phyloP scores from a whole-genome alignment of 805 yeast species.

The Zygoascus biomembranicola region DNA sequence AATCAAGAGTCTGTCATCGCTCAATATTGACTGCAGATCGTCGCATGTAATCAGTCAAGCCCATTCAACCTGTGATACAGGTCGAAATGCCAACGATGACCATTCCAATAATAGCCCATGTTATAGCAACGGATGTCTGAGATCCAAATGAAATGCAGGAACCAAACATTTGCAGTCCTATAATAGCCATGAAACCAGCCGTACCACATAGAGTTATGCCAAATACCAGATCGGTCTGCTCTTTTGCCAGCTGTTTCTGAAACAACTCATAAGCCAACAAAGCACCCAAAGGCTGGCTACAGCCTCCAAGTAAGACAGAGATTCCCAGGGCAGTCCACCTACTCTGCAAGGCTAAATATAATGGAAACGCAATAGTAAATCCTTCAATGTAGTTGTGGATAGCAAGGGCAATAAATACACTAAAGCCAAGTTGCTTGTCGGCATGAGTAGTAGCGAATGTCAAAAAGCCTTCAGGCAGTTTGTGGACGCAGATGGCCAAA shows the following conservation, averaged over 20 bases:
- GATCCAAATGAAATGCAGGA: slow-evolving; percentile 78
- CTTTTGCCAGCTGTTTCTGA: slow-evolving; percentile 28
- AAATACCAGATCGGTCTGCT: slow-evolving; percentile 35
- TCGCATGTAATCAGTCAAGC: too few relatives aligned
- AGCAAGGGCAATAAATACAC: slow-evolving; percentile 75
- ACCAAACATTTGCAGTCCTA: slow-evolving; percentile 79
- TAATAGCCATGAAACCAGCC: slow-evolving; percentile 75
- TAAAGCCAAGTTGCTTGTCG: slow-evolving; percentile 61
- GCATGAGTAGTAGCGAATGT: slow-evolving; percentile 69
- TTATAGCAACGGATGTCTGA: slow-evolving; percentile 46
- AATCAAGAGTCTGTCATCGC: too few relatives aligned
- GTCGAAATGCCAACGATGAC: slow-evolving; percentile 44
- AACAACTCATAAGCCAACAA: slow-evolving; percentile 52
- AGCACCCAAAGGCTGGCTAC: slow-evolving; percentile 89
- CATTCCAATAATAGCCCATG: slow-evolving; percentile 57
- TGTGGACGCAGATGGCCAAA: slow-evolving; percentile 78
- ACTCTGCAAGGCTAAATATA: slow-evolving; percentile 65
- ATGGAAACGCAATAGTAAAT: slow-evolving; percentile 84
- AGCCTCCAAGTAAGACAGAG: slow-evolving; percentile 66
- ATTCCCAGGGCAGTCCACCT: slow-evolving; percentile 54
- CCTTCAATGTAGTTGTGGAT: slow-evolving; percentile 94
- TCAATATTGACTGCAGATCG: too few relatives aligned
- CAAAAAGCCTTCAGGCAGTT: slow-evolving; percentile 91
- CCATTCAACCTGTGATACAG: slow-evolving; percentile 18
- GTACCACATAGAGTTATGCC: slow-evolving; percentile 66